Percentiles rank a stretch among this genome's conserved stretches.
phyloP scores from a whole-genome alignment of 331 rosid genomes.

The Acacia concinna region DNA sequence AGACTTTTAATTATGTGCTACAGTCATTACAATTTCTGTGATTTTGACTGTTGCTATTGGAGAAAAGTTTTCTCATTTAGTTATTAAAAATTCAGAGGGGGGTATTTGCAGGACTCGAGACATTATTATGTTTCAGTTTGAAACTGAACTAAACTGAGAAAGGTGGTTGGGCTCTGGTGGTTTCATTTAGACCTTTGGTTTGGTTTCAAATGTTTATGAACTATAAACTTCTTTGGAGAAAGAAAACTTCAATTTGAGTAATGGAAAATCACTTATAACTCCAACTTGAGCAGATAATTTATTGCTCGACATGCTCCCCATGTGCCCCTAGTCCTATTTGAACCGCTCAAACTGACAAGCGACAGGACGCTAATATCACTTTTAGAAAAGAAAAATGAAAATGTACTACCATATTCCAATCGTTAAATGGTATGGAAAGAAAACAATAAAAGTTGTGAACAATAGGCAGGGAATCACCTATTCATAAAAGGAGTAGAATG shows the following conservation, averaged over 20 bases:
- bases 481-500: slow-evolving; percentile 30
- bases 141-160: not conserved
- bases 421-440: slow-evolving; percentile 35
- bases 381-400: slow-evolving; percentile 40
- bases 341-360: slow-evolving; percentile 43
- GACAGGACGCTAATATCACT: slow-evolving; percentile 32
- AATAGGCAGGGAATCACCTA: slow-evolving; percentile 34
- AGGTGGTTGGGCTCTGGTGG: not conserved
- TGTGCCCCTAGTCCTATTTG: slow-evolving; percentile 44
- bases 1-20: not conserved
- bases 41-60: not conserved
- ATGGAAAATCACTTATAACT: slow-evolving; percentile 26
- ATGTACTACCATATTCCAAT: slow-evolving; percentile 42
- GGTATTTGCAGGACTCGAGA: not conserved
- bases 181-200: not conserved
- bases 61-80: not conserved
- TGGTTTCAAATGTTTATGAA: not conserved
- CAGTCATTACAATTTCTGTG: not conserved
- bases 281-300: slow-evolving; percentile 35
- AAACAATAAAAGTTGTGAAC: slow-evolving; percentile 42
- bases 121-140: not conserved
- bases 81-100: not conserved
- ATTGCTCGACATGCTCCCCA: slow-evolving; percentile 50
- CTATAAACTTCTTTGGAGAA: not conserved
- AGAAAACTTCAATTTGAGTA: not conserved